These are phyloP conservation scores for Melastoma candidum DNA, from an alignment of 441 rosid genomes.

Conservation along the genomic window DNA sequence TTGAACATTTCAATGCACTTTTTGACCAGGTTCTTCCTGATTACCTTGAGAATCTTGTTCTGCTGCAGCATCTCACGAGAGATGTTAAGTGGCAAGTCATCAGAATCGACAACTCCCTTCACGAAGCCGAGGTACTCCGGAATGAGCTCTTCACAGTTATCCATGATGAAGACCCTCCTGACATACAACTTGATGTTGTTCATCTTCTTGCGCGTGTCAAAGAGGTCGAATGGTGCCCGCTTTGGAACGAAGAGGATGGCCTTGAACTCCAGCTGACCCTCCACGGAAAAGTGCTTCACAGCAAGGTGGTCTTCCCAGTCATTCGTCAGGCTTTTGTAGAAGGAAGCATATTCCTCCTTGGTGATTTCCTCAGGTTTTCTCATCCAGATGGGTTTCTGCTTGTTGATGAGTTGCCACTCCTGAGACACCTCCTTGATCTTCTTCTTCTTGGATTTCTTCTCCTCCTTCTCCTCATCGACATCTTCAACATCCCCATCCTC, in stretches of 20 bases:
- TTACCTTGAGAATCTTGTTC: slow-evolving; percentile 18
- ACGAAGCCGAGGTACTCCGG: slow-evolving; percentile 20
- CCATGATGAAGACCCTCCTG: slow-evolving; percentile 20
- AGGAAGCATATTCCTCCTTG: slow-evolving; percentile 19
- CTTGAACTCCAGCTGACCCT: slow-evolving; percentile 21
- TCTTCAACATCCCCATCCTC: slow-evolving; percentile 19
- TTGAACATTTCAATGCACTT: slow-evolving; percentile 23
- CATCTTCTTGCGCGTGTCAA: slow-evolving; percentile 17
- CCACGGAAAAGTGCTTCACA: slow-evolving; percentile 19
- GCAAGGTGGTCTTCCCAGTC: slow-evolving; percentile 22
- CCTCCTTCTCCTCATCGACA: slow-evolving; percentile 16
- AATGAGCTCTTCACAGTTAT: slow-evolving; percentile 17
- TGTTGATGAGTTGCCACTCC: slow-evolving; percentile 22
- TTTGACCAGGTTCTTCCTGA: slow-evolving; percentile 20
- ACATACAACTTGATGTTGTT: slow-evolving; percentile 21
- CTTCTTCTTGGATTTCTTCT: slow-evolving; percentile 17
- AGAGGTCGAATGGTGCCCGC: slow-evolving; percentile 19
- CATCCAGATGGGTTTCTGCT: slow-evolving; percentile 20
- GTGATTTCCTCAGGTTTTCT: slow-evolving; percentile 18
- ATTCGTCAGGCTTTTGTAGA: slow-evolving; percentile 19
- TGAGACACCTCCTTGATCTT: slow-evolving; percentile 18
- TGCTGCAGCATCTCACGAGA: slow-evolving; percentile 22
- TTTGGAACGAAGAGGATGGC: slow-evolving; percentile 17
- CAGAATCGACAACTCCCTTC: slow-evolving; percentile 18
- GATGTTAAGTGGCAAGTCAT: slow-evolving; percentile 18